Conservation (phyloP, 768 basidiomycete genomes). For the Pleurotus pulmonarius region DNA sequence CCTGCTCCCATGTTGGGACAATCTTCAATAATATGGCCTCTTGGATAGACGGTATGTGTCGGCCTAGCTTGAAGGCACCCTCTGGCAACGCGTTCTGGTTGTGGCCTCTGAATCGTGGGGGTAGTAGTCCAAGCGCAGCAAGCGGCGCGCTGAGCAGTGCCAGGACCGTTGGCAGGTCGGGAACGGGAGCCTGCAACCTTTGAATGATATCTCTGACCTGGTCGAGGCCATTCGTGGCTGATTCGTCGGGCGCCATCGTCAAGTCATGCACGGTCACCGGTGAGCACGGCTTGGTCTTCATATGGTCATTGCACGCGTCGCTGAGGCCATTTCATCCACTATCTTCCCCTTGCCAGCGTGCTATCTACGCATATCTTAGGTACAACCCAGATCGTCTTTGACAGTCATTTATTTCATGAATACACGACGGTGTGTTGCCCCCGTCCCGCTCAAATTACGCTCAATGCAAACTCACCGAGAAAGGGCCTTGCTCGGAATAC, state of each 20-base stretch:
- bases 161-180: slow-evolving; percentile 49
- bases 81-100: slow-evolving; percentile 34
- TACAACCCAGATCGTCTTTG: no score
- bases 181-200: slow-evolving; percentile 41
- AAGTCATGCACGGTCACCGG: not conserved
- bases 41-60: slow-evolving; percentile 59
- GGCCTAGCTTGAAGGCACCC: slow-evolving; percentile 27
- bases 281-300: not conserved
- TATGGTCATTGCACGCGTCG: not conserved
- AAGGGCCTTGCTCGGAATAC: no score
- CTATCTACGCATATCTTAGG: no score
- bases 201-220: slow-evolving; percentile 37
- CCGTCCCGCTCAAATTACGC: no score
- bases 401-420: not conserved
- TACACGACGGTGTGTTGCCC: no score
- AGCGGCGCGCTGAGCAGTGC: slow-evolving; percentile 58
- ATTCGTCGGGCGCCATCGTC: slow-evolving; percentile 11
- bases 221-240: slow-evolving; percentile 1
- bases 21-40: slow-evolving; percentile 58
- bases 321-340: not conserved
- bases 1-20: slow-evolving; percentile 63
- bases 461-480: no score
- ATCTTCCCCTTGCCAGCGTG: no score
- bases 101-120: slow-evolving; percentile 47
- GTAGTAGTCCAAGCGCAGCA: slow-evolving; percentile 51